These are phyloP conservation scores for Candida maltosa DNA, from an alignment of 805 yeast species.

Conservation along the genomic window DNA sequence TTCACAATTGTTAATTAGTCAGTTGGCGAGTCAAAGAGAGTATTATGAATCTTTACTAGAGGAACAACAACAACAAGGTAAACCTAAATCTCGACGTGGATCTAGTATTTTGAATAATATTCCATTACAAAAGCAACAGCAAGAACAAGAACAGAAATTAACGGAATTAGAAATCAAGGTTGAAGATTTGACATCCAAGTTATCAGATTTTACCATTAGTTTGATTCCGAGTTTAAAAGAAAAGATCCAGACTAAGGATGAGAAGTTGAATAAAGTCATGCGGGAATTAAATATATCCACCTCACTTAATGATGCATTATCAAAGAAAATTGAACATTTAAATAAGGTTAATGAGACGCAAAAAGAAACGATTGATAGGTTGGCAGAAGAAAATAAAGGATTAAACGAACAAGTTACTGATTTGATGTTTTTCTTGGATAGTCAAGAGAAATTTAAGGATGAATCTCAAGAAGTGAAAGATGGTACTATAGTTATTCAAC, in stretches of 20 bases:
- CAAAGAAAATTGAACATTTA: conserved; percentile 33
- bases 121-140: no score
- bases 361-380: conserved; percentile 15
- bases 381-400: conserved; percentile 43
- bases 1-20: conserved; percentile 72
- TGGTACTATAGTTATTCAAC: conserved; percentile 57
- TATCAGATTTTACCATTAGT: conserved; percentile 21
- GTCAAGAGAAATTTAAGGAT: conserved; percentile 67
- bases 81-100: conserved; percentile 17
- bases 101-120: conserved; percentile 10
- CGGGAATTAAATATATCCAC: conserved; percentile 30
- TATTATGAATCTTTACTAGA: conserved; percentile 60
- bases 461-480: conserved; percentile 71
- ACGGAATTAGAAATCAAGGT: conserved; percentile 26
- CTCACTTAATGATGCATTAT: conserved; percentile 36
- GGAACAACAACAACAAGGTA: conserved; percentile 14
- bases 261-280: conserved; percentile 22
- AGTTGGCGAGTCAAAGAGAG: conserved; percentile 81
- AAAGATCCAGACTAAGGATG: conserved; percentile 28
- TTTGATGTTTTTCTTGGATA: conserved; percentile 75
- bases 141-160: no score
- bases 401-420: conserved; percentile 66
- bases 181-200: conserved; percentile 21
- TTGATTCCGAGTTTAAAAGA: conserved; percentile 31
- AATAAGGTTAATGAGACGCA: conserved; percentile 24